Base-by-base conservation (phyloP, 1,139 yeast species). In the Scheffersomyces parashehatae region DNA sequence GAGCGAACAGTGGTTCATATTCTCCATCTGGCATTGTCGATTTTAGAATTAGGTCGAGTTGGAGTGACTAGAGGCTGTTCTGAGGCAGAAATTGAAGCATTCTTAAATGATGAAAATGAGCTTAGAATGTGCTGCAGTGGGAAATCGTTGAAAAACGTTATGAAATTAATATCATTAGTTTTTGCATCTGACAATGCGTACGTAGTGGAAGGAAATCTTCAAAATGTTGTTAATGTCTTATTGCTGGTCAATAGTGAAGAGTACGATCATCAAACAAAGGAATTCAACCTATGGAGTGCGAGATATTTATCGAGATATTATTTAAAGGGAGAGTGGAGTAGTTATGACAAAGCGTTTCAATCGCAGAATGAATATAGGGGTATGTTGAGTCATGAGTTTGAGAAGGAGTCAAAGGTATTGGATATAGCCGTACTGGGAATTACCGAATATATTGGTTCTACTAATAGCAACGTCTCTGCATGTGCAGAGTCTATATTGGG, bases 251-350 rank as follows among this genome's bases (percentile, higher is more conserved):
- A 46, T 1, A 42, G 44, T 20, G 3, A 35, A 7, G 46, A 45
- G 6, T 42, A 41, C 12, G 28, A 34, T 6, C 29, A 35, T 6
- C 53, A 40, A 3, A 49, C 64, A 1, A 40, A 41, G 3, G 48
- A 49, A 0, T 68, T 76, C 46, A 57, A 57, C 3, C 16, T 58
- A 0, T 79, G 83, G 78, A 61, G 70, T 39, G 74, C 75, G 0
- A 60, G 64, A 12, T 71, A 70, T 44, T 53, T 81, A 15, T 79
- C 81, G 0, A 50, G 59, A 2, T 74, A 57, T 45, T 79, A 75
- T 49, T 48, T 65, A 13, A 41, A 46, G 7, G 60, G 63, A 7
- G 50, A 48, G 11, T 34, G 39, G 45, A 6, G 57, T 50, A 6
- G 36, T 49, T 12, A 38, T 49, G 11, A 33, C 39, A 8, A 35